These are phyloP conservation scores for Penicillium simplicissimum DNA, from an alignment of 495 filamentous ascomycete species.

Conservation along the genomic window DNA sequence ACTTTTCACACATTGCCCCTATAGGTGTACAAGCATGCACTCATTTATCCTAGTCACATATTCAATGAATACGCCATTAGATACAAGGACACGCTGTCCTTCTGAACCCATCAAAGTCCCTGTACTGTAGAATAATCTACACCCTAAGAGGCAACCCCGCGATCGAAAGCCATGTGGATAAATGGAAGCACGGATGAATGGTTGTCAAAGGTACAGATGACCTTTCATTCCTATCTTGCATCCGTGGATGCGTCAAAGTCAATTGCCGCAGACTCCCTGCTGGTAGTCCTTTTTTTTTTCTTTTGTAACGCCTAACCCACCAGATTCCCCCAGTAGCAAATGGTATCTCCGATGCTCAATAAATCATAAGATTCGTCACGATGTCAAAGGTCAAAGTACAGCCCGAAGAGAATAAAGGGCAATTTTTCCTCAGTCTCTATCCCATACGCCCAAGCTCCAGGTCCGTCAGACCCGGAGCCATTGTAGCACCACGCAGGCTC, in stretches of 20 bases:
- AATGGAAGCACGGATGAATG: background rate
- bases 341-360: background rate
- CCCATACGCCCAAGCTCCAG: slow-evolving; percentile 8
- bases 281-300: background rate
- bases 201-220: slow-evolving; percentile 9
- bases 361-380: slow-evolving; percentile 1
- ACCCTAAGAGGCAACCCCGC: background rate
- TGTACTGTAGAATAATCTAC: background rate
- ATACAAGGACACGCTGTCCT: background rate
- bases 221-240: slow-evolving; percentile 2
- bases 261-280: background rate
- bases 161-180: background rate
- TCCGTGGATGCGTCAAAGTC: slow-evolving; percentile 9
- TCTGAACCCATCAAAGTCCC: background rate
- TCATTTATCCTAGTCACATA: background rate
- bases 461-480: slow-evolving; percentile 11
- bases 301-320: background rate
- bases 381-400: background rate
- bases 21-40: too few relatives aligned
- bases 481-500: slow-evolving; percentile 31
- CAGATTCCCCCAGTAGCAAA: background rate
- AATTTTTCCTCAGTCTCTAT: background rate
- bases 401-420: background rate
- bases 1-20: background rate
- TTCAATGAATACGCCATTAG: background rate